These are phyloP conservation scores for Musa troglodytarum DNA, from an alignment of 176 grass and related monocot genomes.

Conservation along the genomic window DNA sequence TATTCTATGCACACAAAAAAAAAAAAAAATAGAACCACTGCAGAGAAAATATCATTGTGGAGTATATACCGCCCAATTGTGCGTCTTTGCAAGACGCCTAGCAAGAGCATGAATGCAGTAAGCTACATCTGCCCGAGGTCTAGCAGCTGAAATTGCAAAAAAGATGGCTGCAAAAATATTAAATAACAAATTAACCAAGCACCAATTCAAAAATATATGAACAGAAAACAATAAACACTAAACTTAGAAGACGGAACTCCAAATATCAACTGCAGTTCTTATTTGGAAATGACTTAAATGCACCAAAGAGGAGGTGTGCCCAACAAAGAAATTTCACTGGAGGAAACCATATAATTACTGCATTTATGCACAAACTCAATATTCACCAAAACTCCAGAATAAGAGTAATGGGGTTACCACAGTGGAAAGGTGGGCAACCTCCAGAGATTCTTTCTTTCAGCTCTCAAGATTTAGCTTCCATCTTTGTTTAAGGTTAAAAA, in stretches of 20 bases:
- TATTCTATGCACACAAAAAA: background rate
- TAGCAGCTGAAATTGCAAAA: constrained; percentile 60
- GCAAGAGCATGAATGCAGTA: constrained; percentile 98
- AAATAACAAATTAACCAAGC: constrained; percentile 4
- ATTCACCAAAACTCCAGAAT: no score
- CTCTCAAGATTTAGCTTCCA: no score
- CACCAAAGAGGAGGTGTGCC: background rate
- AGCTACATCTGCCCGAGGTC: constrained; percentile 74
- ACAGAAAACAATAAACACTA: background rate
- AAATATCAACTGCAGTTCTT: background rate
- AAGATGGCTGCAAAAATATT: constrained; percentile 54
- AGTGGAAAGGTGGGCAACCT: no score
- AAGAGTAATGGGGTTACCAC: no score
- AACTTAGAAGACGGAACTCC: background rate
- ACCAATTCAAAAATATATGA: background rate
- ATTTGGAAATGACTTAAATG: background rate
- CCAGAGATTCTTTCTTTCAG: no score
- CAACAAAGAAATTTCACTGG: no score
- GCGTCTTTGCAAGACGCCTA: constrained; percentile 85
- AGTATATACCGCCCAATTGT: constrained; percentile 77
- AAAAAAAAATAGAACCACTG: background rate
- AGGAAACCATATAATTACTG: no score
- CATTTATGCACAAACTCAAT: no score
- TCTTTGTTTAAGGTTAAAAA: no score
- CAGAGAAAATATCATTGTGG: background rate